phyloP scores from a whole-genome alignment of 2,329 filamentous ascomycete genomes.

The Sclerotinia minor region DNA sequence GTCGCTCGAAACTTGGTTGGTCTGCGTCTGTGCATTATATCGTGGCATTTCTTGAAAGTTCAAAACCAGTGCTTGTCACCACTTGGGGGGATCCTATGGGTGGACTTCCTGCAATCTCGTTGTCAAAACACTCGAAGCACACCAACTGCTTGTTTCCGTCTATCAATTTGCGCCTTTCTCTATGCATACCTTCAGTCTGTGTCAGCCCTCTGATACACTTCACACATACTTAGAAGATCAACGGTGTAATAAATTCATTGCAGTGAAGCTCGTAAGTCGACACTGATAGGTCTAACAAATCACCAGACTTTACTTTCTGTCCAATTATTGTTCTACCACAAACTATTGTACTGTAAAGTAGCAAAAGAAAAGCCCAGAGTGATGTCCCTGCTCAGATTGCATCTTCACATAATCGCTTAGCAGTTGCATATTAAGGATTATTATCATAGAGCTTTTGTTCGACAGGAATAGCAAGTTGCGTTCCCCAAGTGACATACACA shows the following conservation, averaged over 20 bases:
- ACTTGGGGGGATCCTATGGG: background rate
- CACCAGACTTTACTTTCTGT: background rate
- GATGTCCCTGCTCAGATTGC: background rate
- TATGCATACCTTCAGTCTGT: background rate
- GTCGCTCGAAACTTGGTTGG: background rate
- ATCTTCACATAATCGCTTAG: background rate
- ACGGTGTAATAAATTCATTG: background rate
- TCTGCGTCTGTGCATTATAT: background rate
- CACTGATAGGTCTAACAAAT: background rate
- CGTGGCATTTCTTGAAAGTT: background rate
- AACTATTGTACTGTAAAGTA: background rate
- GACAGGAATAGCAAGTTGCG: background rate
- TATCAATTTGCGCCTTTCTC: background rate
- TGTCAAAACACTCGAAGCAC: background rate
- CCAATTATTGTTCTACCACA: background rate
- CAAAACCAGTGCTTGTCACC: background rate
- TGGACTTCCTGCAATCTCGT: background rate
- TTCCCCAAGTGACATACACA: background rate
- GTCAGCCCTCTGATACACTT: background rate
- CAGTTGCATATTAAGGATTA: background rate
- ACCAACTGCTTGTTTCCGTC: background rate
- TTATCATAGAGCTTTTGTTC: background rate
- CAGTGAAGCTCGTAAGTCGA: background rate
- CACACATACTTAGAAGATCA: background rate
- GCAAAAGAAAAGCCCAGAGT: background rate